Percentiles rank a stretch among this genome's conserved stretches.
Evolutionary conservation across 2,329 filamentous ascomycete species (phyloP).

Genomic region (Stagonosporopsis tanaceti): DNA sequence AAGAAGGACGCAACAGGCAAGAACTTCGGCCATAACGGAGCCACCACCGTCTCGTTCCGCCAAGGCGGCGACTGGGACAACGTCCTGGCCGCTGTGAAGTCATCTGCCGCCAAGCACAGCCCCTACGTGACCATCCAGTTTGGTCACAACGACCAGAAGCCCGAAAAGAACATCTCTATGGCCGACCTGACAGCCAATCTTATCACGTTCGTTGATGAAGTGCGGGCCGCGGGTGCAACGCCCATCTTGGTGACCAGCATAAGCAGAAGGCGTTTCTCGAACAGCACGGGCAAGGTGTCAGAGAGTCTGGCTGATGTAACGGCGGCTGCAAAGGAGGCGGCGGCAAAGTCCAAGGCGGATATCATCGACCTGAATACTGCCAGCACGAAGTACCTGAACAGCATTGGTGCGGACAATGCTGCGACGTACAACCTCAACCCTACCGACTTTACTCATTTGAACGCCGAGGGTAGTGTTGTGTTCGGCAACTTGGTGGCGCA

Average conservation of each 20-base stretch:
- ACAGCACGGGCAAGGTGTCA: slow-evolving; percentile 48
- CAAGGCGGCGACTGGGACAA: slow-evolving; percentile 61
- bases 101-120: slow-evolving; percentile 46
- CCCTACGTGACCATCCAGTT: slow-evolving; percentile 66
- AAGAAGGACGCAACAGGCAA: slow-evolving; percentile 58
- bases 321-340: slow-evolving; percentile 57
- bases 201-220: slow-evolving; percentile 50
- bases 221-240: slow-evolving; percentile 37
- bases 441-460: slow-evolving; percentile 34
- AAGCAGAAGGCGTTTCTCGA: slow-evolving; percentile 58
- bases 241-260: slow-evolving; percentile 62
- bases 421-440: slow-evolving; percentile 57
- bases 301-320: slow-evolving; percentile 58
- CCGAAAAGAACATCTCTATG: slow-evolving; percentile 54
- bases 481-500: slow-evolving; percentile 34
- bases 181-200: slow-evolving; percentile 61
- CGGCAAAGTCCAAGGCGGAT: slow-evolving; percentile 47
- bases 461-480: slow-evolving; percentile 30
- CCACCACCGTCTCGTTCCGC: slow-evolving; percentile 64
- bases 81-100: slow-evolving; percentile 54
- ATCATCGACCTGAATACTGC: slow-evolving; percentile 63
- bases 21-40: slow-evolving; percentile 63
- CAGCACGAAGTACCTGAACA: slow-evolving; percentile 59
- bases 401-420: slow-evolving; percentile 58
- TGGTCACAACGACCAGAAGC: slow-evolving; percentile 68